Evolutionary conservation across 208 protist species (phyloP).

Genomic region (Strigomonas culicis): DNA sequence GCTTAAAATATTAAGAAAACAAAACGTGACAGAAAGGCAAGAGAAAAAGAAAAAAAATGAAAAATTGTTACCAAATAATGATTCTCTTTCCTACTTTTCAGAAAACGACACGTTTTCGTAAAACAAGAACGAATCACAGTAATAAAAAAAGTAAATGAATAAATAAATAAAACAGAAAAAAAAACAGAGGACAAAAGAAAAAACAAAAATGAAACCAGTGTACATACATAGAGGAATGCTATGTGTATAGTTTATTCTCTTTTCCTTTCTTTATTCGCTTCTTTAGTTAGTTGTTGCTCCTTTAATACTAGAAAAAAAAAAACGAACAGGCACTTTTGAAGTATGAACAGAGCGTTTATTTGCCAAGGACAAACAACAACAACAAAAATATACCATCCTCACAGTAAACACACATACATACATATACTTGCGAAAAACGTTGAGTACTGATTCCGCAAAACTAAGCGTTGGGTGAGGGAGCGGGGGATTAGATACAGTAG

Average conservation of each 20-base stretch:
- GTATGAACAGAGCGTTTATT: background rate
- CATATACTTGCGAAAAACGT: background rate
- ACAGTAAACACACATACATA: too few species aligned
- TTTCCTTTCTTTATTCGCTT: too few species aligned
- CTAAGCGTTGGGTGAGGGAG: too few species aligned
- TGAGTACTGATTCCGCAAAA: too few species aligned
- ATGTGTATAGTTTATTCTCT: background rate
- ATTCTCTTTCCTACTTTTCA: background rate
- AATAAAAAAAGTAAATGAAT: too few species aligned
- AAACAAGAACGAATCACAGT: slow-evolving; percentile 23
- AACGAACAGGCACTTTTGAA: too few species aligned
- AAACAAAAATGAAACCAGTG: slow-evolving; percentile 6
- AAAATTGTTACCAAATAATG: slow-evolving; percentile 1
- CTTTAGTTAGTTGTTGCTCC: too few species aligned
- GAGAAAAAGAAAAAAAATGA: background rate
- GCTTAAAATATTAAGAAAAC: slow-evolving; percentile 32
- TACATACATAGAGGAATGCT: background rate
- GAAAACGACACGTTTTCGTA: background rate
- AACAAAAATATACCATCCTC: background rate
- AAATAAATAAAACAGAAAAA: background rate
- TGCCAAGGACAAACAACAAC: background rate
- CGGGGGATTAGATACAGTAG: too few species aligned
- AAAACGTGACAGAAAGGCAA: slow-evolving; percentile 10
- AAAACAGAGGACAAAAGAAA: slow-evolving; percentile 6
- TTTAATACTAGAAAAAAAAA: too few species aligned